Conservation (phyloP, 805 yeast genomes). For the Saturnispora sanitii region DNA sequence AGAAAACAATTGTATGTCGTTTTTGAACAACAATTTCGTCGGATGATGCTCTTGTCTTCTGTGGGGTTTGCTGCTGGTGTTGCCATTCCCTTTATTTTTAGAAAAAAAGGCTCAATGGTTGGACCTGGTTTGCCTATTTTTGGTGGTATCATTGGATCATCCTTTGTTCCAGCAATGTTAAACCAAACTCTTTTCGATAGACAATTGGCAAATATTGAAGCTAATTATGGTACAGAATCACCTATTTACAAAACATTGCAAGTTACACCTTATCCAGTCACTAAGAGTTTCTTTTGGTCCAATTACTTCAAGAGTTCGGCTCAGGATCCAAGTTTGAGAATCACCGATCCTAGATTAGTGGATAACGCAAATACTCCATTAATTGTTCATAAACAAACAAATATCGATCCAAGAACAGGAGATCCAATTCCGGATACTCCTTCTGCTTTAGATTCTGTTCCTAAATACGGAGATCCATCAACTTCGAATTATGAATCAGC, state of each 20-base stretch:
- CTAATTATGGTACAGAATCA: constrained; percentile 20
- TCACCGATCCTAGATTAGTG: constrained; percentile 44
- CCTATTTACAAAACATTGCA: constrained; percentile 16
- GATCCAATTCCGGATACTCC: background rate
- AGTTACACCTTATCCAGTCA: constrained; percentile 21
- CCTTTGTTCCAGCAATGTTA: constrained; percentile 25
- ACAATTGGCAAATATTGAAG: constrained; percentile 25
- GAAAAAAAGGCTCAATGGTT: constrained; percentile 28
- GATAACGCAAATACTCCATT: constrained; percentile 2
- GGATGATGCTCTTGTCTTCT: constrained; percentile 32
- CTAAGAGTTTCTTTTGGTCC: constrained; percentile 31
- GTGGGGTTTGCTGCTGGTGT: constrained; percentile 33
- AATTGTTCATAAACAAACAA: background rate
- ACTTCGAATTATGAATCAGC: background rate
- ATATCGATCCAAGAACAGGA: background rate
- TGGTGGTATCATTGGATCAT: constrained; percentile 33
- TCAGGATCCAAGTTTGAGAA: constrained; percentile 39
- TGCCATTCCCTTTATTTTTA: constrained; percentile 33
- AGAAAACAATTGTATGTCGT: constrained; percentile 32
- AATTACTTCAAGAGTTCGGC: constrained; percentile 43
- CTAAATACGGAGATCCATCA: constrained; percentile 11
- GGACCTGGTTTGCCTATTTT: constrained; percentile 33
- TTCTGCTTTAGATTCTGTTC: background rate
- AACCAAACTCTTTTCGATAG: constrained; percentile 23
- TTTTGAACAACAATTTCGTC: constrained; percentile 28